phyloP scores from a whole-genome alignment of 148 eudicot species.

The Euryodendron excelsum region DNA sequence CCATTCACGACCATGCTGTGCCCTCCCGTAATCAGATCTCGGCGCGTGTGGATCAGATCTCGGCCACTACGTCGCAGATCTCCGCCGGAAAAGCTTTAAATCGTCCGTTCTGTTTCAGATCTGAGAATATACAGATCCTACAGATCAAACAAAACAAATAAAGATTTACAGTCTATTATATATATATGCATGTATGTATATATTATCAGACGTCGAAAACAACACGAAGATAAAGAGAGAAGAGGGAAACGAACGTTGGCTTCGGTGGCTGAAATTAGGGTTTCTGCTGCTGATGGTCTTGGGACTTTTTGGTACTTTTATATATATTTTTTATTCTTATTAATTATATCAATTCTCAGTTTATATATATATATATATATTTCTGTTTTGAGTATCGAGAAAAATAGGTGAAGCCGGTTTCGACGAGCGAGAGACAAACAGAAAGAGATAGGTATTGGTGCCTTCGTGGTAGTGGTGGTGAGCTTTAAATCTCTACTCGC shows the following conservation, averaged over 20 bases:
- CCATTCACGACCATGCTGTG: conserved; percentile 73
- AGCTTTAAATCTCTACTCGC: no score
- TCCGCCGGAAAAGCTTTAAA: no score
- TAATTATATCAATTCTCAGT: no score
- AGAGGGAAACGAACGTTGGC: background rate
- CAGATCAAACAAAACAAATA: background rate
- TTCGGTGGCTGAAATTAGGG: conserved; percentile 8
- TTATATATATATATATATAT: no score
- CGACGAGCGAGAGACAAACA: no score
- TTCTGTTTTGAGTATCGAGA: no score
- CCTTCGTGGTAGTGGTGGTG: no score
- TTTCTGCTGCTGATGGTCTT: background rate
- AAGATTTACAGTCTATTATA: background rate
- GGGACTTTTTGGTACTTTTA: conserved; percentile 14
- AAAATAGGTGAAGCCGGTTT: no score
- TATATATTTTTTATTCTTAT: background rate
- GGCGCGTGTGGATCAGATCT: conserved; percentile 15
- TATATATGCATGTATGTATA: background rate
- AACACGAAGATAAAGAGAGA: background rate
- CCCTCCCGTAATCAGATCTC: conserved; percentile 14
- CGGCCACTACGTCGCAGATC: no score
- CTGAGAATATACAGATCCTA: background rate
- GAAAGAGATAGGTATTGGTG: no score
- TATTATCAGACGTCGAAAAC: background rate
- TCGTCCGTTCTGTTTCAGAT: background rate